phyloP scores from a whole-genome alignment of 140 eudicot species.

The Flaveria floridana region DNA sequence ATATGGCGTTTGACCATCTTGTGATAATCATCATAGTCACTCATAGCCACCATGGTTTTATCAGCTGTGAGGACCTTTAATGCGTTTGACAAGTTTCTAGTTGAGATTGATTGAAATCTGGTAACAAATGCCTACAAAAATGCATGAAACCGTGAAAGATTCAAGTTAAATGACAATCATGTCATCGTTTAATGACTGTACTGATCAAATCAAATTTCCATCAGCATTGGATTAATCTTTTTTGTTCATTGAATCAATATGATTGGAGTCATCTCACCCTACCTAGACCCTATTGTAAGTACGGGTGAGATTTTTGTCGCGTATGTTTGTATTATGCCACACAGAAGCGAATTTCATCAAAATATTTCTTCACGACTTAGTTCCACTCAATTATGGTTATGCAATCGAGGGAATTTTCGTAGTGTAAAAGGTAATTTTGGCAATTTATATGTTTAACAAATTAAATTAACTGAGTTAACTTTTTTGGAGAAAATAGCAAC shows the following conservation, averaged over 20 bases:
- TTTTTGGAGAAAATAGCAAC: too few relatives aligned
- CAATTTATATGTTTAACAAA: too few relatives aligned
- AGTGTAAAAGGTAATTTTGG: too few relatives aligned
- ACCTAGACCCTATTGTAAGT: too few relatives aligned
- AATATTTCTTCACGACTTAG: too few relatives aligned
- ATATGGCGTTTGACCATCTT: constrained; percentile 53
- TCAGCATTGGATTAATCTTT: background rate
- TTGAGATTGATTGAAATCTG: constrained; percentile 73
- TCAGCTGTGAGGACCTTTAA: constrained; percentile 61
- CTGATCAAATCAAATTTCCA: background rate
- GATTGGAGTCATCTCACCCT: background rate
- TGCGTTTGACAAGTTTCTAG: constrained; percentile 73
- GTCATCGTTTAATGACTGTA: background rate
- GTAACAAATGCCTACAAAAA: constrained; percentile 70
- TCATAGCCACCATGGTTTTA: constrained; percentile 80
- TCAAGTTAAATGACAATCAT: background rate
- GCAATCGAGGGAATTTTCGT: too few relatives aligned
- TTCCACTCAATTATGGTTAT: too few relatives aligned
- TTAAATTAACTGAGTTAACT: too few relatives aligned
- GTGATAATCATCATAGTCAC: constrained; percentile 80
- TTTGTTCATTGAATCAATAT: background rate
- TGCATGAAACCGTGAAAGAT: background rate
- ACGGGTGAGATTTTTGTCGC: too few relatives aligned
- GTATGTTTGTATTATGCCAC: background rate
- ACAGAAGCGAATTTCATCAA: background rate